Base-by-base conservation (phyloP, 2,329 filamentous ascomycete species). In the Alternaria triticimaculans region DNA sequence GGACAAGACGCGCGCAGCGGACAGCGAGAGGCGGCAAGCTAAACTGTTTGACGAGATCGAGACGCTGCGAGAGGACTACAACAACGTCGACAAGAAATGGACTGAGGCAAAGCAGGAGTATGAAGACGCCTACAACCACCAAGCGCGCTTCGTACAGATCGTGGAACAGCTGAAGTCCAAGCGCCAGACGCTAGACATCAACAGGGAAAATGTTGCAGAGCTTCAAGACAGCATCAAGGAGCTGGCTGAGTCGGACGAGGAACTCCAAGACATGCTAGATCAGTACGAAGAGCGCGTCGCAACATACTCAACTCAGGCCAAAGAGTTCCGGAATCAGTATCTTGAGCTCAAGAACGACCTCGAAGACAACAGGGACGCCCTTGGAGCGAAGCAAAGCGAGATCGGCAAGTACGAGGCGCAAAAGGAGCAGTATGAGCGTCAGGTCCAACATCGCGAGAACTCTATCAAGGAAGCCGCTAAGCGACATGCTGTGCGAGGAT, bases 1-100 rank as follows among this genome's bases (percentile, higher is more conserved):
- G 50, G 91, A 96, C 79, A 98, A 97, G 77, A 92, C 96, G 63
- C 91, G 90, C 63, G 94, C 91, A 8, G 91, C 94, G 58, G 87
- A 89, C 66, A 86, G 82, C 64, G 72, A 80, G 69, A 76, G 77
- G 62, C 72, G 69, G 50, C 89, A 88, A 46, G 83, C 87, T 20
- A 86, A 86, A 43, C 83, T 97, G 20, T 87, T 90, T 69, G 83
- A 83, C 2, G 88, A 93, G 69, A 91, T 93, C 53, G 87, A 91
- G 55, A 81, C 75, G 81, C 69, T 81, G 20, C 66, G 72, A 45
- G 48, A 55, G 3, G 49, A 71, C 18, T 75, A 73, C 5, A 71
- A 69, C n/a, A 61, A 69, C 3, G 69, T 83, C 7, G 74, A 80
- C 28, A 72, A 62, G 3, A 70, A 78, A 37, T 75, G 78, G 48